Base-by-base conservation (phyloP, 306 rosid species). In the Astragalus glycyphyllos region DNA sequence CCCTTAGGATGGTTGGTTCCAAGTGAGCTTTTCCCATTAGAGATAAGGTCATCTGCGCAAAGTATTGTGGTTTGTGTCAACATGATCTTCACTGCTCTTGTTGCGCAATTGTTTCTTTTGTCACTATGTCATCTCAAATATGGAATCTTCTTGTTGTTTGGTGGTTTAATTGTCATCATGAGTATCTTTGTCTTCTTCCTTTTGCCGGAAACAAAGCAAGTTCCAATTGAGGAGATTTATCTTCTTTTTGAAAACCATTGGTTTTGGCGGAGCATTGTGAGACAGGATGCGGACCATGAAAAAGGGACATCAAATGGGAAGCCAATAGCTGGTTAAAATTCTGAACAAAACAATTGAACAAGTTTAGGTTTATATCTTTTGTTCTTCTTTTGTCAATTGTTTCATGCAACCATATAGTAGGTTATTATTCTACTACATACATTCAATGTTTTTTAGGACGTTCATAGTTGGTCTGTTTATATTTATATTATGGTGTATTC, bases 1-100 rank as follows among this genome's bases (percentile, higher is more conserved):
- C 99, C 99, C 7, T 54, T 95, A 20, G 97, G 92, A 12, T 95
- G 99, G 99, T 74, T 95, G 67, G 99, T 95, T 68, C 96, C 99
- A 0, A 91, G 97, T 77, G 99, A 95, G 86, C 73, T 95, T 4
- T 95, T 95, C 53, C 97, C 99, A 16, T 74, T 95, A 70, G 99
- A 95, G 82, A 88, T 88, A 35, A 87, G 99, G 73, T 89, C 99
- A 4, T 84, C 97, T 3, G 99, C 97, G n/a, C 99, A 89, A 78
- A 95, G 99, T 76, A 63, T 91, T 20, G 99, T 95, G 72, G 90
- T 95, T 42, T 87, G 97, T 69, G 97, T 95, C 70, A 91, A 95
- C 86, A 89, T 95, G 81, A 76, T 89, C 71, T 89, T 91, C 82
- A 95, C 96, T 1, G 97, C 99, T 0, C 74, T 95, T 64, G 90